These are phyloP conservation scores for Teunomyces stri DNA, from an alignment of 805 yeast species.

Conservation along the genomic window DNA sequence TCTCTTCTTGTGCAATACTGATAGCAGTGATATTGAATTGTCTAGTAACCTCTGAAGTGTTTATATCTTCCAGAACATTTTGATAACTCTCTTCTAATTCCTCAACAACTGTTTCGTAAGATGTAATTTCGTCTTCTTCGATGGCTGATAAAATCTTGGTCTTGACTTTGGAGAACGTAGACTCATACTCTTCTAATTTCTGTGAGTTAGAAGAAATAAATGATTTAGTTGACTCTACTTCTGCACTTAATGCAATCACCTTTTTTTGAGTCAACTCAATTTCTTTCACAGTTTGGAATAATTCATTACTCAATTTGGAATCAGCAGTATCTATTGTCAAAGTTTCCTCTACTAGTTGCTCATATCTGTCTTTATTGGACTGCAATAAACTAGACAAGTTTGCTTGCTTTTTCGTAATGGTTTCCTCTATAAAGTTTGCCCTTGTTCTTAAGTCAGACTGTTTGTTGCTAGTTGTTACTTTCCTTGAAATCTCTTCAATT, in stretches of 20 bases:
- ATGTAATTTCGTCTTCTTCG: conserved; percentile 40
- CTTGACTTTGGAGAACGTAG: conserved; percentile 4
- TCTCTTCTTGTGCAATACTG: conserved; percentile 52
- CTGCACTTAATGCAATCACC: conserved; percentile 5
- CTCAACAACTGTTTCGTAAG: conserved; percentile 48
- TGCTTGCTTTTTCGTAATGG: conserved; percentile 26
- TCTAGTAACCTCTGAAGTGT: conserved; percentile 65
- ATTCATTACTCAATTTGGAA: conserved; percentile 6
- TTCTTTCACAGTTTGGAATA: neutral
- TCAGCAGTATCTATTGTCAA: conserved; percentile 15
- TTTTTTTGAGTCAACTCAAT: conserved; percentile 4
- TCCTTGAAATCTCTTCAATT: conserved; percentile 52
- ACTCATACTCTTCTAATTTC: conserved; percentile 5
- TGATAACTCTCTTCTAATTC: conserved; percentile 64
- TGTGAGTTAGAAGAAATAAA: neutral
- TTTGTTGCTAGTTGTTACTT: conserved; percentile 50
- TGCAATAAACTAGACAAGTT: conserved; percentile 27
- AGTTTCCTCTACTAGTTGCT: conserved; percentile 12
- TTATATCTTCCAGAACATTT: conserved; percentile 60
- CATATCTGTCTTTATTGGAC: conserved; percentile 19
- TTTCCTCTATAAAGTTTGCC: conserved; percentile 44
- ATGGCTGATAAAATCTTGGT: conserved; percentile 24
- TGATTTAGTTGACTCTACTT: conserved; percentile 4
- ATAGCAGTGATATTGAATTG: conserved; percentile 71
- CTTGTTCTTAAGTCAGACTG: conserved; percentile 61